Evolutionary conservation across 768 basidiomycete species (phyloP).

Genomic region (Pulveroboletus sp.): DNA sequence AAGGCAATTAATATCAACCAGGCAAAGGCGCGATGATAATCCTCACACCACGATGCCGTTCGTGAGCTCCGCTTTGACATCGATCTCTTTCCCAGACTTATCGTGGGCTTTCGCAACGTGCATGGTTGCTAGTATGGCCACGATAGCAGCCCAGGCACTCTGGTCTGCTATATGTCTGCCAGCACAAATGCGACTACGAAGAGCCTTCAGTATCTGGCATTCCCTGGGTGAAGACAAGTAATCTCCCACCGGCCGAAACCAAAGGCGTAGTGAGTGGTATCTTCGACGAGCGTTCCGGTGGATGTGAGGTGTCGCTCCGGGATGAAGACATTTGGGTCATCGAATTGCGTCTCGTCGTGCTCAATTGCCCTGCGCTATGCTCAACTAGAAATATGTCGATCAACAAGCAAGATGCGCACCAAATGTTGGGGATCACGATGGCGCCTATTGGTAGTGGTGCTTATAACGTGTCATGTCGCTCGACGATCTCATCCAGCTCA

Average conservation of each 20-base stretch:
- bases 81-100: slow-evolving; percentile 30
- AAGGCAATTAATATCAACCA: background rate
- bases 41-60: slow-evolving; percentile 18
- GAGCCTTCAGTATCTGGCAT: background rate
- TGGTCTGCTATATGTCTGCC: slow-evolving; percentile 33
- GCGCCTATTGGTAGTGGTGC: slow-evolving; percentile 5
- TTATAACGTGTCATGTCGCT: background rate
- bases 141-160: slow-evolving; percentile 31
- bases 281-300: slow-evolving; percentile 13
- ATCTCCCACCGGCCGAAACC: slow-evolving; percentile 26
- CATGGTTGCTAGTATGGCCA: slow-evolving; percentile 28
- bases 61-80: slow-evolving; percentile 22
- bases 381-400: background rate
- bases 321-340: slow-evolving; percentile 47
- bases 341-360: slow-evolving; percentile 48
- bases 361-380: slow-evolving; percentile 36
- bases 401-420: slow-evolving; percentile 10
- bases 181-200: slow-evolving; percentile 28
- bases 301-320: slow-evolving; percentile 50
- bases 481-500: background rate
- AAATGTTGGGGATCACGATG: slow-evolving; percentile 22
- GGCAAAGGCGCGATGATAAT: background rate
- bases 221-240: background rate
- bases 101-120: slow-evolving; percentile 25
- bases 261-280: slow-evolving; percentile 4